phyloP scores from a whole-genome alignment of 345 rosid genomes.

The Syzygium grande region DNA sequence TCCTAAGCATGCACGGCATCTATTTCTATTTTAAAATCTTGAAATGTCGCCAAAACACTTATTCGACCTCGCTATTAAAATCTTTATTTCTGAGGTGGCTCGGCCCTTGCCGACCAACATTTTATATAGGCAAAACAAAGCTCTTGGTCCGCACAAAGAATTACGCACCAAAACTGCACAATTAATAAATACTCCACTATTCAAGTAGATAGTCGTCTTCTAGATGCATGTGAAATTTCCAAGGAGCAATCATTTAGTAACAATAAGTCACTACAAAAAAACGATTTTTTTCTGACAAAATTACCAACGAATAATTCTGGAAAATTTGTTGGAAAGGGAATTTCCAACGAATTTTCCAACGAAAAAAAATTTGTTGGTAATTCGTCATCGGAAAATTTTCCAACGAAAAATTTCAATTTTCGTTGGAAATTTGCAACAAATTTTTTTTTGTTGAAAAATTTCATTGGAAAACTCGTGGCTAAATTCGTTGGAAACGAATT shows the following conservation, averaged over 20 bases:
- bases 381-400: too few species aligned
- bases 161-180: neutral
- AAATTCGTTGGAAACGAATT: too few species aligned
- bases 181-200: neutral
- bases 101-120: neutral
- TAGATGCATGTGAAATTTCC: neutral
- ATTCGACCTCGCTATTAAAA: neutral
- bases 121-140: neutral
- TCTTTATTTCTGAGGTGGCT: neutral
- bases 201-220: neutral
- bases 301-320: too few species aligned
- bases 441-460: too few species aligned
- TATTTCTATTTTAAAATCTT: neutral
- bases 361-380: too few species aligned
- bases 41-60: neutral
- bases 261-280: too few species aligned
- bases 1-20: neutral
- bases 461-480: too few species aligned
- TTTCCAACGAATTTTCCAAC: too few species aligned
- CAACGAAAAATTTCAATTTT: too few species aligned
- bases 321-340: too few species aligned
- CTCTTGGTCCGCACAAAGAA: neutral
- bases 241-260: neutral
- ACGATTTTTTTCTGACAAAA: too few species aligned
- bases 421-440: too few species aligned